Percentiles rank a stretch among this genome's conserved stretches.
phyloP scores from a whole-genome alignment of 495 filamentous ascomycete species.

The Penicillium argentinense region DNA sequence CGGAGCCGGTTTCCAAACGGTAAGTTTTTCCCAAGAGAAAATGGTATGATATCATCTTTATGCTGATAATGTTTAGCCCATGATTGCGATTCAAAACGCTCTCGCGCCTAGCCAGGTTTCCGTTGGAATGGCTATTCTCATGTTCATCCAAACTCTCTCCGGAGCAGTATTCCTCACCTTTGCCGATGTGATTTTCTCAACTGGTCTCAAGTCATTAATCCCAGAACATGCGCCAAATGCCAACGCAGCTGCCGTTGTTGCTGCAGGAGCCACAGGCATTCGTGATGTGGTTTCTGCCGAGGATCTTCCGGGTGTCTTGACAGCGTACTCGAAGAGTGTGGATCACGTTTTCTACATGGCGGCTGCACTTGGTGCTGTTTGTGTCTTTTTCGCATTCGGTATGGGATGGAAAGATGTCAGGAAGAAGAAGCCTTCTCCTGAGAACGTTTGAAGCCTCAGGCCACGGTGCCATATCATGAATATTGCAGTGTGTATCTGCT shows the following conservation, averaged over 20 bases:
- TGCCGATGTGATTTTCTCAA: constrained; percentile 49
- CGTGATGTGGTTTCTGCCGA: constrained; percentile 28
- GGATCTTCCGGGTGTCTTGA: constrained; percentile 35
- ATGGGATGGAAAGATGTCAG: constrained; percentile 56
- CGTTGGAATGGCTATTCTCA: constrained; percentile 49
- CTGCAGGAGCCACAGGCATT: constrained; percentile 42
- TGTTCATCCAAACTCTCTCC: constrained; percentile 51
- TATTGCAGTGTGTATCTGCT: too few relatives aligned
- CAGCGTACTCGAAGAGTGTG: constrained; percentile 41
- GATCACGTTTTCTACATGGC: constrained; percentile 43
- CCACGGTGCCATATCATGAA: too few relatives aligned
- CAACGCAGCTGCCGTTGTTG: constrained; percentile 31
- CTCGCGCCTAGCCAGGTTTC: constrained; percentile 45
- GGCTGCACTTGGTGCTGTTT: constrained; percentile 24
- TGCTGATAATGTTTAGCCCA: constrained; percentile 22
- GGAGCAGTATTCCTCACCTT: constrained; percentile 49
- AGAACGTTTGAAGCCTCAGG: neutral
- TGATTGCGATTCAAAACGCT: constrained; percentile 55
- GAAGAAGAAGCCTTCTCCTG: constrained; percentile 38
- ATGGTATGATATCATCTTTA: too few relatives aligned
- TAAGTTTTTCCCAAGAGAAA: constrained; percentile 9
- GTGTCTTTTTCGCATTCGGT: constrained; percentile 39
- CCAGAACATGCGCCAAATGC: constrained; percentile 38
- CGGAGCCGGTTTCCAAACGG: constrained; percentile 49
- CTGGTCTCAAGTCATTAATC: constrained; percentile 36